Evolutionary conservation across 2,329 filamentous ascomycete genomes (phyloP).

Genomic region (Claviceps paspali): DNA sequence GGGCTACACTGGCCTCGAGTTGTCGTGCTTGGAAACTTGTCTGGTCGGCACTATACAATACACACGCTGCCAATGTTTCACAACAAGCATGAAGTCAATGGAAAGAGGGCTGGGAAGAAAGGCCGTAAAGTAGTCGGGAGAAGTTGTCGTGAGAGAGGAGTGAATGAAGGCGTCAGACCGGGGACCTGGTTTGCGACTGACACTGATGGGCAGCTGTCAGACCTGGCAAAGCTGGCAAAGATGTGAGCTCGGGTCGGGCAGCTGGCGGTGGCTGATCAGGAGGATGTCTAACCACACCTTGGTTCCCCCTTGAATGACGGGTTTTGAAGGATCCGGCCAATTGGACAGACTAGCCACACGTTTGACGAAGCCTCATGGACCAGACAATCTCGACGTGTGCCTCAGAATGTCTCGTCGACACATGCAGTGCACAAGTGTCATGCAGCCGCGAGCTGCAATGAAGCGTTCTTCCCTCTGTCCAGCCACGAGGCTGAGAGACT

Average conservation of each 20-base stretch:
- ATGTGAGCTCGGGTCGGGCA: no score
- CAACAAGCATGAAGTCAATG: neutral
- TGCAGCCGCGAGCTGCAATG: neutral
- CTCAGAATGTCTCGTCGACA: conserved; percentile 2
- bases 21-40: neutral
- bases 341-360: no score
- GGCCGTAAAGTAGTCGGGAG: neutral
- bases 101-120: neutral
- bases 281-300: neutral
- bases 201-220: neutral
- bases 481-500: neutral
- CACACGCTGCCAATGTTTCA: neutral
- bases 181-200: neutral
- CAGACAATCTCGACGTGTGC: conserved; percentile 1
- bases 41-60: neutral
- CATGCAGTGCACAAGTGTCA: neutral
- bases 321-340: no score
- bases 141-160: neutral
- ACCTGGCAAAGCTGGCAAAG: neutral
- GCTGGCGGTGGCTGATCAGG: neutral
- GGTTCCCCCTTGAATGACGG: neutral
- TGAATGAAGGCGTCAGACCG: neutral
- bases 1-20: neutral
- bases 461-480: neutral
- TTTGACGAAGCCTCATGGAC: neutral